Conservation (phyloP, 1,284 basidiomycete genomes). For the Apiotrichum veenhuisii region DNA sequence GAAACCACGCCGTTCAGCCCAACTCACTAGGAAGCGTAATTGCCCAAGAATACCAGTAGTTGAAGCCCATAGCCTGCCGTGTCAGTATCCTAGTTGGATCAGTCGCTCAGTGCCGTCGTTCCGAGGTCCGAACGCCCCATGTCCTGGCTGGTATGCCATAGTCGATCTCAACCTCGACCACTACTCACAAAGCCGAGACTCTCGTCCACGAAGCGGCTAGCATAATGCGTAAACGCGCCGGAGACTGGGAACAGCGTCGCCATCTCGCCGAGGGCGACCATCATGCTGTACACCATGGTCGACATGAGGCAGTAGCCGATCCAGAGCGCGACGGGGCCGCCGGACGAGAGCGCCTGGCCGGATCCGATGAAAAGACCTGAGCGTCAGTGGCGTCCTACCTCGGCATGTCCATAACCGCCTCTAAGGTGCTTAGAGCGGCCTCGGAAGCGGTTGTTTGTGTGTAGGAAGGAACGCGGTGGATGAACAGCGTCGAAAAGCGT, state of each 20-base stretch:
- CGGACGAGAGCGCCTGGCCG: constrained; percentile 50
- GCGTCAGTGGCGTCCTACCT: neutral
- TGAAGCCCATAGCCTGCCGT: constrained; percentile 21
- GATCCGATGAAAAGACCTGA: constrained; percentile 54
- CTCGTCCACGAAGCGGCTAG: constrained; percentile 55
- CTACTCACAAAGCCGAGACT: constrained; percentile 51
- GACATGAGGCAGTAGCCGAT: constrained; percentile 48
- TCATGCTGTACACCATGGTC: constrained; percentile 46
- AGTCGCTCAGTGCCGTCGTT: too few relatives aligned
- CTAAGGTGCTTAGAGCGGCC: too few relatives aligned
- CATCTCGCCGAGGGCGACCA: constrained; percentile 52
- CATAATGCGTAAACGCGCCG: constrained; percentile 47
- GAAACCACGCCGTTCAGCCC: too few relatives aligned
- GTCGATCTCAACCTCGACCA: too few relatives aligned
- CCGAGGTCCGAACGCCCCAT: too few relatives aligned
- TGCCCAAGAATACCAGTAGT: constrained; percentile 43
- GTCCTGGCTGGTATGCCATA: too few relatives aligned
- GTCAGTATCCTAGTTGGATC: neutral
- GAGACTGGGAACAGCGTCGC: constrained; percentile 47
- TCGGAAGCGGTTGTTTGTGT: too few relatives aligned
- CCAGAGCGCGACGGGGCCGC: constrained; percentile 53
- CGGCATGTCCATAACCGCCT: too few relatives aligned
- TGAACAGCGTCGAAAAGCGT: too few relatives aligned
- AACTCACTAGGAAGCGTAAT: constrained; percentile 31
- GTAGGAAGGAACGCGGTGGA: too few relatives aligned